Evolutionary conservation across 2,329 filamentous ascomycete genomes (phyloP), one percentile per base, ranked within the genome.

Genomic region (Metarhizium humberi): DNA sequence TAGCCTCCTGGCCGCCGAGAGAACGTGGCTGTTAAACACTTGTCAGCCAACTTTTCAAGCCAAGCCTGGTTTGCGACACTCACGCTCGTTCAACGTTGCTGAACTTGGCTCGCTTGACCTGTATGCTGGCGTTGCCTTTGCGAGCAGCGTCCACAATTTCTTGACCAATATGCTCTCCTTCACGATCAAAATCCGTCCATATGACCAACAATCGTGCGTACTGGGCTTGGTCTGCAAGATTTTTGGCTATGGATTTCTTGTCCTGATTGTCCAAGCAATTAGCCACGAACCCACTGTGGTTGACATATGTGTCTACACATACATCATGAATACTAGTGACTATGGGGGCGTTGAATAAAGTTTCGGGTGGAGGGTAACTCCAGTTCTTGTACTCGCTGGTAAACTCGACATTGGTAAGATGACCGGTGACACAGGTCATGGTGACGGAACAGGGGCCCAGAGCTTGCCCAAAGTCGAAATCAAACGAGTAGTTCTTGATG

Each of bases 171-270:
- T 97, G 88, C 69, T 99, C 94, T 40, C 94, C 94, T 77, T 99
- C 94, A 55, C 92, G 85, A 76, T 99, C 94, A 71, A 94, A 97
- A 78, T 99, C 94, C 0, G 94, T 99, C 94, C 94, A 99, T 63
- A 99, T 96, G 70, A 95, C 92, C 36, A 99, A 77, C 13, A 86
- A 83, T 55, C 78, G 81, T n/a, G 85, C 79, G 66, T 81, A 80
- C 57, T 80, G 80, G 18, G 94, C 92, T 69, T 95, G 86, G 1
- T 80, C 75, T 62, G 86, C 82, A 64, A 99, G 94, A 66, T 99
- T 99, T 36, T 85, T 79, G 10, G 92, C 91, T 59, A 99, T 87
- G 1, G 79, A 74, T 63, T 85, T 85, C 66, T 92, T 95, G 65
- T 92, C 86, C 83, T 92, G 60, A 14, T 13, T 3, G 13, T n/a